phyloP scores from a whole-genome alignment of 495 filamentous ascomycete genomes.

The Cairneyella variabilis region DNA sequence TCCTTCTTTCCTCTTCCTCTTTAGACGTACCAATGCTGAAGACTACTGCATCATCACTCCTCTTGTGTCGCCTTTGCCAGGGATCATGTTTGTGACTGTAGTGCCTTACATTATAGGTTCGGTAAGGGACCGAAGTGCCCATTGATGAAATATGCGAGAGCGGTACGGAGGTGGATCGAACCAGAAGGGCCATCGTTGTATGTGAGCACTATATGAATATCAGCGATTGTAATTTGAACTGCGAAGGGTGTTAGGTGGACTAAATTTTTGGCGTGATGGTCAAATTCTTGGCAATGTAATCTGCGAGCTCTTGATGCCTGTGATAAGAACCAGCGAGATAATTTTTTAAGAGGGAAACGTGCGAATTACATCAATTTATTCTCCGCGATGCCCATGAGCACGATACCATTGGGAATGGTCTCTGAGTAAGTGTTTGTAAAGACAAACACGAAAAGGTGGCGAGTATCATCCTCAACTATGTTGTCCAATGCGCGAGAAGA shows the following conservation, averaged over 20 bases:
- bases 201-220: background rate
- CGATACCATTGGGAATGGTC: conserved; percentile 4
- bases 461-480: background rate
- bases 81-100: too few relatives aligned
- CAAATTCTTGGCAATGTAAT: conserved; percentile 1
- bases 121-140: background rate
- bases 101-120: too few relatives aligned
- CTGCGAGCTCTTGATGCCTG: conserved; percentile 12
- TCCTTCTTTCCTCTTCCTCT: too few relatives aligned
- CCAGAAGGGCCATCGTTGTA: conserved; percentile 8
- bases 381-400: conserved; percentile 11
- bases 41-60: too few relatives aligned
- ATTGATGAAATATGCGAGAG: conserved; percentile 4
- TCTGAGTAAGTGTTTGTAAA: conserved; percentile 2
- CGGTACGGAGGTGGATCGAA: background rate
- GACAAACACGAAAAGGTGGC: background rate
- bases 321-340: background rate
- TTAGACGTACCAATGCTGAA: too few relatives aligned
- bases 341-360: background rate
- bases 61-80: too few relatives aligned
- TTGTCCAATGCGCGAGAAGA: conserved; percentile 1
- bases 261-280: conserved; percentile 4
- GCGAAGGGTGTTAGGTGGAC: background rate
- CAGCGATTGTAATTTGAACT: background rate
- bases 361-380: conserved; percentile 11